Evolutionary conservation across 139 green algal genomes (phyloP).

Genomic region (Micractinium conductrix): DNA sequence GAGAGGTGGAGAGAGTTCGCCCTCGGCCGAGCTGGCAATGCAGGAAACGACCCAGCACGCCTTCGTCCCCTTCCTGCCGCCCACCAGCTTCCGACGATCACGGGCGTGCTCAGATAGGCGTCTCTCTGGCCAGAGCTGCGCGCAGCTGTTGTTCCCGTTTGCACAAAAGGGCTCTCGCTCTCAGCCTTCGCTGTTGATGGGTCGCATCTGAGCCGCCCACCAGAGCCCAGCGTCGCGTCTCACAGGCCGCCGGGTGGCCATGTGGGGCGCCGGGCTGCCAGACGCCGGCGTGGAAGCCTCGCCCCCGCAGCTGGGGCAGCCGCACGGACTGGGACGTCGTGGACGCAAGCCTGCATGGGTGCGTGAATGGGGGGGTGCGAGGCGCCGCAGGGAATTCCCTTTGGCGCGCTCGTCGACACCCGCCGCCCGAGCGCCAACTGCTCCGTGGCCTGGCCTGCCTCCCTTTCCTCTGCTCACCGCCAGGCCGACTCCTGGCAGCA

Average conservation of each 20-base stretch:
- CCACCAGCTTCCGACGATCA: neutral
- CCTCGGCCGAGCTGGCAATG: neutral
- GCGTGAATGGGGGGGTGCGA: too few relatives aligned
- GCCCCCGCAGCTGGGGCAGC: neutral
- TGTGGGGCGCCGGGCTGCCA: slow-evolving; percentile 5
- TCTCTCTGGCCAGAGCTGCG: neutral
- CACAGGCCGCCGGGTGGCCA: neutral
- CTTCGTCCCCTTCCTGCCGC: neutral
- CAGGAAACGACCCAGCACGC: neutral
- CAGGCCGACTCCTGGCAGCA: slow-evolving; percentile 22
- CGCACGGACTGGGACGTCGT: neutral
- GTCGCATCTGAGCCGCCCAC: neutral
- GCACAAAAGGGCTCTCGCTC: too few relatives aligned
- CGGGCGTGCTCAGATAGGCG: neutral
- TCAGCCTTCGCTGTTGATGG: too few relatives aligned
- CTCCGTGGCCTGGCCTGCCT: neutral
- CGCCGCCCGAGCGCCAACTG: neutral
- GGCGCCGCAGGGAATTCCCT: neutral
- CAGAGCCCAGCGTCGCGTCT: neutral
- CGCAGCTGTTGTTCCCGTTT: neutral
- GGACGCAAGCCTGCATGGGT: slow-evolving; percentile 21
- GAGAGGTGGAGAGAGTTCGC: neutral
- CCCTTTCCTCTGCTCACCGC: neutral
- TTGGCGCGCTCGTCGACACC: neutral
- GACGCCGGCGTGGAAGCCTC: slow-evolving; percentile 20